A percentile compares a stretch with the other conserved stretches of the same genome.
These are phyloP conservation scores for Hypoxylon lenormandii DNA, from an alignment of 495 filamentous ascomycete species.

Conservation along the genomic window DNA sequence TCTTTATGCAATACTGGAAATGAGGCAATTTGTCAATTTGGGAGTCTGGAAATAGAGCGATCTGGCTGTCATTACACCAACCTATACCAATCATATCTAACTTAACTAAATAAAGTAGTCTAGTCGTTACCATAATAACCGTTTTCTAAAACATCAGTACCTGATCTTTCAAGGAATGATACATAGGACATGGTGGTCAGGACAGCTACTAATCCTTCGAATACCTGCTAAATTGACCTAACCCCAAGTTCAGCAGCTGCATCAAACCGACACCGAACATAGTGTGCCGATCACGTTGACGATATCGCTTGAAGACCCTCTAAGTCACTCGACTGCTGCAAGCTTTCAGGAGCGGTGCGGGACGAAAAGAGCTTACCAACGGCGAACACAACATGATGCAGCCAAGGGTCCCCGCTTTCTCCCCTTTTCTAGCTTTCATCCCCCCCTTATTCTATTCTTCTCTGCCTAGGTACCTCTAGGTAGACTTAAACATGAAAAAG, in stretches of 20 bases:
- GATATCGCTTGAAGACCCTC: not conserved
- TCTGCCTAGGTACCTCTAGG: no score
- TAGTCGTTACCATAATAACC: constrained; percentile 24
- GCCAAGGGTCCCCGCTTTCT: not conserved
- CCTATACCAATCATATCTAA: constrained; percentile 18
- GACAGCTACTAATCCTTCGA: not conserved
- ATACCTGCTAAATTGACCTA: no score
- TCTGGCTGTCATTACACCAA: constrained; percentile 6
- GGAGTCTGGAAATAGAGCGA: constrained; percentile 31
- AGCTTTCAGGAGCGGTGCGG: no score
- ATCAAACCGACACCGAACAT: not conserved
- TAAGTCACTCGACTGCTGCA: not conserved
- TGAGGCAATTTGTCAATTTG: constrained; percentile 10
- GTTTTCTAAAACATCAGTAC: constrained; percentile 15
- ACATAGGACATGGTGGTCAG: not conserved
- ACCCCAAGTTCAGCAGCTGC: no score
- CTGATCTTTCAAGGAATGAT: constrained; percentile 5
- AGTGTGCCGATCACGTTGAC: not conserved
- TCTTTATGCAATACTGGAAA: not conserved
- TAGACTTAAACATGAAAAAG: no score
- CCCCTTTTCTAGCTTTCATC: no score
- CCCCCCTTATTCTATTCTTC: no score
- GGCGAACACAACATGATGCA: constrained; percentile 18
- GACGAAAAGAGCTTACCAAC: no score
- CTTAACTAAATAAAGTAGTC: not conserved